A percentile compares a stretch with the other conserved stretches of the same genome.
Conservation (phyloP, 2,329 filamentous ascomycete species). For the Neoarthrinium moseri region DNA sequence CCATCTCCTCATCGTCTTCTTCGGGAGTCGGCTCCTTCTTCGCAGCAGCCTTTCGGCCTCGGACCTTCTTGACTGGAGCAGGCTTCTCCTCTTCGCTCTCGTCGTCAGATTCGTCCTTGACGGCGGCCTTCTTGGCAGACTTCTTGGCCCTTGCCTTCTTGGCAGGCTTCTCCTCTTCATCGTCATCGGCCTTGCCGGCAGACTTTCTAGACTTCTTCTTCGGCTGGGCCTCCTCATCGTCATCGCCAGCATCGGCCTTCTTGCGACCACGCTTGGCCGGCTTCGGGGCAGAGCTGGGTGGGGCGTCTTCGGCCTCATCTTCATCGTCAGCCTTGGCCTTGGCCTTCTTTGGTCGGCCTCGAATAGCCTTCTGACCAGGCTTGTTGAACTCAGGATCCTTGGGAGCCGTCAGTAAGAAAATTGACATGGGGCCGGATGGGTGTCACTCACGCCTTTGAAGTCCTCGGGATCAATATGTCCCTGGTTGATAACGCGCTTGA, state of each 20-base stretch:
- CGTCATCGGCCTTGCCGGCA: slow-evolving; percentile 24
- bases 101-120: slow-evolving; percentile 20
- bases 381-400: slow-evolving; percentile 76
- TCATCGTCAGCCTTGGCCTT: slow-evolving; percentile 34
- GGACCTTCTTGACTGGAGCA: slow-evolving; percentile 30
- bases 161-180: slow-evolving; percentile 17
- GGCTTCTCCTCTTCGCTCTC: slow-evolving; percentile 30
- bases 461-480: slow-evolving; percentile 83
- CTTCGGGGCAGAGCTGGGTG: slow-evolving; percentile 20
- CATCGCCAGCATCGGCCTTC: slow-evolving; percentile 27
- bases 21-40: slow-evolving; percentile 15
- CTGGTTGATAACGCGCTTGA: slow-evolving; percentile 68
- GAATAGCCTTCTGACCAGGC: slow-evolving; percentile 65
- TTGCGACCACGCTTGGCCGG: slow-evolving; percentile 35
- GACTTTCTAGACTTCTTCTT: slow-evolving; percentile 37
- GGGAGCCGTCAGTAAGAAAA: slow-evolving; percentile 9
- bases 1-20: too few species aligned
- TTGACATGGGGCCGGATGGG: slow-evolving; percentile 7
- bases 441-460: slow-evolving; percentile 75
- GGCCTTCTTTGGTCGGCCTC: slow-evolving; percentile 36
- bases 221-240: slow-evolving; percentile 29
- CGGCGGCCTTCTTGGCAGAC: slow-evolving; percentile 19
- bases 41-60: slow-evolving; percentile 3
- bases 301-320: slow-evolving; percentile 24
- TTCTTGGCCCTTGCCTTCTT: slow-evolving; percentile 25